These are phyloP conservation scores for Talaromyces amestolkiae DNA, from an alignment of 2,329 filamentous ascomycete species.

Conservation along the genomic window DNA sequence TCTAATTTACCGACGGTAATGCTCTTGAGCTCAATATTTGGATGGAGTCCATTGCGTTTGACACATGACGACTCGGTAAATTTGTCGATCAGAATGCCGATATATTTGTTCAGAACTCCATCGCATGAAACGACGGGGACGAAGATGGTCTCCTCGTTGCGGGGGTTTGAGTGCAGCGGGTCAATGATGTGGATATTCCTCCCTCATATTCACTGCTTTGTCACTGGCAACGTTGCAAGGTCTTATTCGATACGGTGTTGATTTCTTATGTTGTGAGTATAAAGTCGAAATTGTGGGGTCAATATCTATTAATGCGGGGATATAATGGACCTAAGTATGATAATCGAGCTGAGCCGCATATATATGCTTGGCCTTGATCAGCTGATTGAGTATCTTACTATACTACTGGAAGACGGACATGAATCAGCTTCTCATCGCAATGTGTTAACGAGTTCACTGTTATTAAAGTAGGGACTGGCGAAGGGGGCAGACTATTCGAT, in stretches of 20 bases:
- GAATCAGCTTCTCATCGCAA: background rate
- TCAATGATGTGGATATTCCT: background rate
- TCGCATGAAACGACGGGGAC: background rate
- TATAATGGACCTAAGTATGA: background rate
- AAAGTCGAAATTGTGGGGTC: background rate
- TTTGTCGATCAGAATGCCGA: background rate
- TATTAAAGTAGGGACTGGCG: background rate
- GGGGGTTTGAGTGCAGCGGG: background rate
- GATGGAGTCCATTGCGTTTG: background rate
- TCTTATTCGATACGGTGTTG: background rate
- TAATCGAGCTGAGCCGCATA: too few relatives aligned
- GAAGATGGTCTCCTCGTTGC: background rate
- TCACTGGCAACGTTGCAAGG: background rate
- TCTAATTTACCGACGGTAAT: background rate
- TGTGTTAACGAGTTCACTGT: background rate
- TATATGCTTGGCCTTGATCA: background rate
- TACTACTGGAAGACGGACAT: background rate
- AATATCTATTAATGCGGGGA: background rate
- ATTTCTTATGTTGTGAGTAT: background rate
- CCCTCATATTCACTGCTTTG: background rate
- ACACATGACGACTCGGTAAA: background rate
- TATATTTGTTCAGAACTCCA: background rate
- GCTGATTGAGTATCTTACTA: background rate
- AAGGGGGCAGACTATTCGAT: background rate
- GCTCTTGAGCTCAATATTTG: background rate